Conservation (phyloP, 1,284 basidiomycete genomes). For the Moesziomyces aphidis region DNA sequence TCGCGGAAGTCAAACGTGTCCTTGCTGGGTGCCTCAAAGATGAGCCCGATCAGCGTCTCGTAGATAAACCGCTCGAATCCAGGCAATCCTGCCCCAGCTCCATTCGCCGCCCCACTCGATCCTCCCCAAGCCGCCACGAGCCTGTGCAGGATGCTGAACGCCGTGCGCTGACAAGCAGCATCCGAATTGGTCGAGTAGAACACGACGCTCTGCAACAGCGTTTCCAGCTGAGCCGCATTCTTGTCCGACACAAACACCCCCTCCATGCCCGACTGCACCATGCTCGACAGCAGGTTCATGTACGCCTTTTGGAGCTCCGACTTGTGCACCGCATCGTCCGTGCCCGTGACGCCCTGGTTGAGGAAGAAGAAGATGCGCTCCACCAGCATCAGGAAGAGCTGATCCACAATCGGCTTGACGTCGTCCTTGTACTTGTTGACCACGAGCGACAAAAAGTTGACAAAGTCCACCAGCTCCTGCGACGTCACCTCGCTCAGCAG, state of each 20-base stretch:
- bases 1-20: slow-evolving; percentile 88
- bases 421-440: slow-evolving; percentile 92
- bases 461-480: slow-evolving; percentile 91
- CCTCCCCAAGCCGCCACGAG: slow-evolving; percentile 81
- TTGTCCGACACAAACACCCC: slow-evolving; percentile 86
- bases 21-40: slow-evolving; percentile 83
- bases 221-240: slow-evolving; percentile 84
- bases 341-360: slow-evolving; percentile 84
- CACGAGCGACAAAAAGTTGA: slow-evolving; percentile 90
- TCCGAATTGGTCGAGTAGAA: slow-evolving; percentile 69
- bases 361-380: slow-evolving; percentile 85
- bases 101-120: slow-evolving; percentile 36
- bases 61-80: slow-evolving; percentile 96
- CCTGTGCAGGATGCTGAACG: slow-evolving; percentile 81
- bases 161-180: slow-evolving; percentile 77
- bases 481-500: slow-evolving; percentile 91
- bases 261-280: slow-evolving; percentile 81
- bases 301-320: slow-evolving; percentile 91
- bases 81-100: slow-evolving; percentile 71
- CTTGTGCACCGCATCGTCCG: slow-evolving; percentile 87
- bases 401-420: slow-evolving; percentile 86
- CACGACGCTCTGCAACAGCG: slow-evolving; percentile 76
- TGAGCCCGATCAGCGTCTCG: slow-evolving; percentile 83
- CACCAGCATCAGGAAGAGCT: slow-evolving; percentile 87
- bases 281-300: slow-evolving; percentile 82